phyloP scores from a whole-genome alignment of 2,329 filamentous ascomycete species.

The Aaosphaeria pasadenensis region DNA sequence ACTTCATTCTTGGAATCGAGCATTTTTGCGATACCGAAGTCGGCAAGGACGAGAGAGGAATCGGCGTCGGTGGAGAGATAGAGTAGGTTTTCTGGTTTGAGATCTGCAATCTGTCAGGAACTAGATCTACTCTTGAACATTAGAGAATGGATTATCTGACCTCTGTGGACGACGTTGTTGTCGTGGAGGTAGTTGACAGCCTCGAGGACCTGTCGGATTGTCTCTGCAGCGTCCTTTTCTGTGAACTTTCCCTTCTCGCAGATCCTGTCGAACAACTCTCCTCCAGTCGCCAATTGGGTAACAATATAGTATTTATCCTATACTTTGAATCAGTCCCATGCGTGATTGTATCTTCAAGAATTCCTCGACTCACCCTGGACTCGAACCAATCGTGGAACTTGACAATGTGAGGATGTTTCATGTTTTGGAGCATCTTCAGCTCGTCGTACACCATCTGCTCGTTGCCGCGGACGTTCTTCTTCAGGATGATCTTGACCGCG shows the following conservation, averaged over 20 bases:
- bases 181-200: conserved; percentile 93
- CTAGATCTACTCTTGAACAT: neutral
- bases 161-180: conserved; percentile 94
- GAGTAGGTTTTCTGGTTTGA: conserved; percentile 96
- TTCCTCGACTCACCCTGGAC: conserved; percentile 66
- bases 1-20: conserved; percentile 87
- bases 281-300: conserved; percentile 90
- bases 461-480: conserved; percentile 98
- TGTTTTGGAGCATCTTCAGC: conserved; percentile 83
- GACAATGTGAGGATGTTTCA: conserved; percentile 94
- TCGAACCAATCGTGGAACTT: conserved; percentile 99
- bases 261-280: conserved; percentile 96
- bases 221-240: conserved; percentile 94
- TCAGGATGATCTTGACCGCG: conserved; percentile 97
- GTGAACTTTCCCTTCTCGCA: conserved; percentile 98
- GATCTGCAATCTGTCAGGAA: conserved; percentile 55
- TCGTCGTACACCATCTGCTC: conserved; percentile 99
- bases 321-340: neutral
- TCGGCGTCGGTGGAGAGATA: conserved; percentile 76
- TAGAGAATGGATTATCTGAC: conserved; percentile 45
- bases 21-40: conserved; percentile 99
- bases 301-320: conserved; percentile 99
- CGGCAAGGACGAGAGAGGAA: conserved; percentile 87
- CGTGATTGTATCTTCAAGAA: neutral
- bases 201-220: conserved; percentile 87